Conservation (phyloP, 495 filamentous ascomycete genomes). For the Letharia lupina region DNA sequence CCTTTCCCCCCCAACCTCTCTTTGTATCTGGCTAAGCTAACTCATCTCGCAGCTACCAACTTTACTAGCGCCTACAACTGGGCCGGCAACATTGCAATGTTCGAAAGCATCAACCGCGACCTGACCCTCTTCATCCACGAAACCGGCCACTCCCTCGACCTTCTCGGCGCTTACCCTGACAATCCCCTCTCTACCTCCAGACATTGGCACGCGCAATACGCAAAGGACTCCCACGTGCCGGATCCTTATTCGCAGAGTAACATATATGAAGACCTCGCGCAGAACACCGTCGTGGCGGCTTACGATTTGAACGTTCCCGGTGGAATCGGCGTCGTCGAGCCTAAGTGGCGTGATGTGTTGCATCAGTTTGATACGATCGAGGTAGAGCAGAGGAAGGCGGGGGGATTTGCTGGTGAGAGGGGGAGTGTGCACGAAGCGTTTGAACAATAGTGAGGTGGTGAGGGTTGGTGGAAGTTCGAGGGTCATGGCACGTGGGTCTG, state of each 20-base stretch:
- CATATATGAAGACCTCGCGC: slow-evolving; percentile 30
- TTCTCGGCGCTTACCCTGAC: slow-evolving; percentile 15
- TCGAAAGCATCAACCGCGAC: slow-evolving; percentile 20
- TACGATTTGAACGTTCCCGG: slow-evolving; percentile 29
- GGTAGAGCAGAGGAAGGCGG: no score
- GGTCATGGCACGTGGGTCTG: not conserved
- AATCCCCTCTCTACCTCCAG: slow-evolving; percentile 21
- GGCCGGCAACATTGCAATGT: slow-evolving; percentile 24
- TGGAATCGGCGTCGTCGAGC: slow-evolving; percentile 24
- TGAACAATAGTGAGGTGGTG: slow-evolving; percentile 13
- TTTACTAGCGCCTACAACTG: slow-evolving; percentile 17
- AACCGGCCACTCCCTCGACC: slow-evolving; percentile 29
- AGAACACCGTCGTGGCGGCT: slow-evolving; percentile 27
- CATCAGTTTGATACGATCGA: no score
- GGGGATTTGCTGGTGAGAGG: no score
- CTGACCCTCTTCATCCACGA: slow-evolving; percentile 25
- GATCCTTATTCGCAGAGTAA: slow-evolving; percentile 25
- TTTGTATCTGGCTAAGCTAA: no score
- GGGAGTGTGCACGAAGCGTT: no score
- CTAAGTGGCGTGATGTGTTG: no score
- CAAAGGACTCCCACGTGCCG: slow-evolving; percentile 25
- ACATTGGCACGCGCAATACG: slow-evolving; percentile 28
- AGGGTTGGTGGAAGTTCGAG: not conserved
- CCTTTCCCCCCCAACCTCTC: not conserved
- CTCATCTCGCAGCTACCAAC: no score